Evolutionary conservation across 2,329 filamentous ascomycete genomes (phyloP).

Genomic region (Rutstroemia sydowiana): DNA sequence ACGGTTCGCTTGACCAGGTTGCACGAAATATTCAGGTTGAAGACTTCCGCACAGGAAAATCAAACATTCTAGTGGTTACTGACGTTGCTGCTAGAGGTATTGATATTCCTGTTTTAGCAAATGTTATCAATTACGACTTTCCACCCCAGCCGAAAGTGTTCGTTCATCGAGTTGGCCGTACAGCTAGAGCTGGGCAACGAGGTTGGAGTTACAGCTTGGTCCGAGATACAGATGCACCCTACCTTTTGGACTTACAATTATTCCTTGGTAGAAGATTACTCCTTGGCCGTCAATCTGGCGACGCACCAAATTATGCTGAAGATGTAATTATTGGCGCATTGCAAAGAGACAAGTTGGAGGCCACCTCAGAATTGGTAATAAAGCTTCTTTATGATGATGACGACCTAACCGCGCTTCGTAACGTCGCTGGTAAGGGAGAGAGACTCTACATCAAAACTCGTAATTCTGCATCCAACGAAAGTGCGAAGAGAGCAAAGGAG

Average conservation of each 20-base stretch:
- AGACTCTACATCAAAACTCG: constrained; percentile 86
- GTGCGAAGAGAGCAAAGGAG: constrained; percentile 78
- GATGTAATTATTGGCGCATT: constrained; percentile 79
- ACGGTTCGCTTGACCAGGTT: constrained; percentile 89
- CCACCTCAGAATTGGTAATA: constrained; percentile 73
- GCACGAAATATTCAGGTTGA: constrained; percentile 89
- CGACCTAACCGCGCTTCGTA: constrained; percentile 64
- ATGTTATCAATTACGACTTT: constrained; percentile 99
- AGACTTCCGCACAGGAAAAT: constrained; percentile 75
- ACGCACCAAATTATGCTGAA: constrained; percentile 63
- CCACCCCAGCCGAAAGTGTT: constrained; percentile 95
- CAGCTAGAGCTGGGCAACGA: constrained; percentile 82
- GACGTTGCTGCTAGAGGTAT: constrained; percentile 96
- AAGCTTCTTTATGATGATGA: constrained; percentile 68
- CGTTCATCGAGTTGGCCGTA: constrained; percentile 91
- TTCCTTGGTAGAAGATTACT: constrained; percentile 84
- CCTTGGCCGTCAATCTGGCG: constrained; percentile 57
- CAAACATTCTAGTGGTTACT: constrained; percentile 89
- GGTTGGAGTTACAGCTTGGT: constrained; percentile 96
- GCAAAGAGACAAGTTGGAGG: constrained; percentile 64
- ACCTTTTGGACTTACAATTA: constrained; percentile 86
- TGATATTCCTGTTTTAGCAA: constrained; percentile 90
- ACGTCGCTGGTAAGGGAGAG: constrained; percentile 79
- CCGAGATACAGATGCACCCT: constrained; percentile 79
- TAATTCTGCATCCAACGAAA: constrained; percentile 83